Evolutionary conservation across 2,329 filamentous ascomycete species (phyloP).

Genomic region (Chaetomiaceae sp.): DNA sequence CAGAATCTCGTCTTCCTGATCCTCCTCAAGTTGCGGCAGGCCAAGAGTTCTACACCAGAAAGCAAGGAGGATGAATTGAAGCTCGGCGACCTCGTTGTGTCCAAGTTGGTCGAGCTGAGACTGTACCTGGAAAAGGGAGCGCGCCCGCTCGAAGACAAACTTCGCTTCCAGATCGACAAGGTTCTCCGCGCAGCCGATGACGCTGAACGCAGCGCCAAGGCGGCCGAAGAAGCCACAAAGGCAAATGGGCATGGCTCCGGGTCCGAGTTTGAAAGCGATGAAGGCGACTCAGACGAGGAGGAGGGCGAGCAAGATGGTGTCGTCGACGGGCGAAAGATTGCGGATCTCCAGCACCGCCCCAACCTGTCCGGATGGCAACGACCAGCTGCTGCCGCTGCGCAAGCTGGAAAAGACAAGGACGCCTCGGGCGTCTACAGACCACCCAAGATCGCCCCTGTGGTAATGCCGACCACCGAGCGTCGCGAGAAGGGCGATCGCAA

Average conservation of each 20-base stretch:
- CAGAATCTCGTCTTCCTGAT: conserved; percentile 91
- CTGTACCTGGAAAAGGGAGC: conserved; percentile 92
- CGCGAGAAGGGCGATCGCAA: conserved; percentile 59
- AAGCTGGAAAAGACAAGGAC: conserved; percentile 34
- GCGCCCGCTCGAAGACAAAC: conserved; percentile 78
- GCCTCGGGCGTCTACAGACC: conserved; percentile 78
- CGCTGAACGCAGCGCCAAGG: conserved; percentile 47
- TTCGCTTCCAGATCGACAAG: conserved; percentile 96
- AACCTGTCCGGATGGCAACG: conserved; percentile 37
- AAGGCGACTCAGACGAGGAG: conserved; percentile 27
- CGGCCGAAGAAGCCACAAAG: conserved; percentile 33
- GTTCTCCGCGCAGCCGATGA: conserved; percentile 84
- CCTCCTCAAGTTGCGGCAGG: conserved; percentile 69
- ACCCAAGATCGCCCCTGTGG: conserved; percentile 79
- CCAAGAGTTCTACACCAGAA: conserved; percentile 29
- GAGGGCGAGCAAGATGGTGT: conserved; percentile 33
- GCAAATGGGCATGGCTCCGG: conserved; percentile 26
- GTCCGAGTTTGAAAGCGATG: conserved; percentile 28
- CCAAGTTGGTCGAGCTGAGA: conserved; percentile 86
- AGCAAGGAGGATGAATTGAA: conserved; percentile 37
- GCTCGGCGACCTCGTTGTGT: conserved; percentile 64
- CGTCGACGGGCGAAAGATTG: conserved; percentile 21
- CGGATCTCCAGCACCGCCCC: conserved; percentile 34
- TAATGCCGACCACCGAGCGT: conserved; percentile 68
- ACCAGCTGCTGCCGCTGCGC: conserved; percentile 30